These are phyloP conservation scores for Agroathelia rolfsii DNA, from an alignment of 1,284 basidiomycete species.

Conservation along the genomic window DNA sequence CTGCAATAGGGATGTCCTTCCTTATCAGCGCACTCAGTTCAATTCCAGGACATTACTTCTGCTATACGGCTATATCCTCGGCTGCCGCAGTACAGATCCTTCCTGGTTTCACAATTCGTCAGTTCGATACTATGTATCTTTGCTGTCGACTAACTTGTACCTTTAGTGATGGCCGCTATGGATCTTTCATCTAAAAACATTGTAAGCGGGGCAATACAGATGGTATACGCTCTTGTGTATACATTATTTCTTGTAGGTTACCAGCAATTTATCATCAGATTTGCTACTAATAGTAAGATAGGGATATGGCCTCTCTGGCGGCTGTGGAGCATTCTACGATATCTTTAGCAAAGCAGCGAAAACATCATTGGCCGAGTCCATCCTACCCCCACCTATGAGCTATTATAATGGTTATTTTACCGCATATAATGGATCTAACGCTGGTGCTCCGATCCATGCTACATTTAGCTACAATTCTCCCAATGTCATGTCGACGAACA, in stretches of 20 bases:
- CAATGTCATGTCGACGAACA: too few relatives aligned
- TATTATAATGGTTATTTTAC: constrained; percentile 54
- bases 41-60: constrained; percentile 60
- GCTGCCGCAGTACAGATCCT: constrained; percentile 74
- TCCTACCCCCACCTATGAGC: constrained; percentile 34
- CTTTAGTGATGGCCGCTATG: constrained; percentile 74
- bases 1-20: constrained; percentile 76
- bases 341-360: too few relatives aligned
- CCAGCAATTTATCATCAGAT: constrained; percentile 7
- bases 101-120: constrained; percentile 71
- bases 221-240: constrained; percentile 85
- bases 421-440: constrained; percentile 41
- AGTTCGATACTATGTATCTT: constrained; percentile 23
- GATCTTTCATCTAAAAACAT: constrained; percentile 79
- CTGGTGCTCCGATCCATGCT: constrained; percentile 38
- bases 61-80: constrained; percentile 77
- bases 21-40: constrained; percentile 65
- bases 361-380: too few relatives aligned
- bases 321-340: constrained; percentile 45
- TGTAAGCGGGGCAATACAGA: constrained; percentile 77
- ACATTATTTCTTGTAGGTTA: constrained; percentile 75
- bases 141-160: constrained; percentile 3
- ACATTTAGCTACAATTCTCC: constrained; percentile 52
- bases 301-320: constrained; percentile 82
- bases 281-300: constrained; percentile 18